Base-by-base conservation (phyloP, 495 filamentous ascomycete species). In the Penicillium atrosanguineum region DNA sequence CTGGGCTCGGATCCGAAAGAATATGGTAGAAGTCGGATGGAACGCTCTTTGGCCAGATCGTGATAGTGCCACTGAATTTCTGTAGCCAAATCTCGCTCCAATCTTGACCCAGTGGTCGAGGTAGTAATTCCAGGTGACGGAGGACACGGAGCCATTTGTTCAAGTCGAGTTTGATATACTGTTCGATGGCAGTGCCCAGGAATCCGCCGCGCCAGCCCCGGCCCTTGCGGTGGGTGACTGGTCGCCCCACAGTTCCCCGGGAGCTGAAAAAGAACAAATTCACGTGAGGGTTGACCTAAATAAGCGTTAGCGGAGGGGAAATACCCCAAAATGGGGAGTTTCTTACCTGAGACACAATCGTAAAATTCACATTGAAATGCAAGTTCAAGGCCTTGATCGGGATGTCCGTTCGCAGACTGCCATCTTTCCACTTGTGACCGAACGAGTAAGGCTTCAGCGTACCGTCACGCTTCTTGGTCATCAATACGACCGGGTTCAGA, bases 221-320 rank as follows among this genome's bases (percentile, higher is more conserved):
- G 7, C 94, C 94, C 53, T 83, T 86, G 41, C 94, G 88, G 68
- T 98, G 94, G 0, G 94, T 97, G 31, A 98, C 94, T 23, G 94
- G 94, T 21, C 89, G 84, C 29, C 94, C 94, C 39, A 97, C 91
- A 1, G 87, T 84, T 14, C 94, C 94, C 34, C 95, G 83, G 4
- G 91, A 92, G 28, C 88, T 93, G 77, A 97, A 98, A 78, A 98
- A 97, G 79, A 98, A 97, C 16, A 97, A 82, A 61, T 95, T 97
- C 70, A 98, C 88, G 66, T 97, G 94, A 1, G 95, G 94, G 65
- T 98, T 98, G 28, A 97, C 93, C 72, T 75, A 23, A 36, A 45
- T 2, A 7, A 18, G 12, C 31, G 44, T 68, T 38, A 64, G 57
- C 50, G 21, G 18, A 28, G 8, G n/a, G 1, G 15, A 29, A 14